phyloP scores from a whole-genome alignment of 2,329 filamentous ascomycete genomes.

The Phaeophleospora eucalypticola region DNA sequence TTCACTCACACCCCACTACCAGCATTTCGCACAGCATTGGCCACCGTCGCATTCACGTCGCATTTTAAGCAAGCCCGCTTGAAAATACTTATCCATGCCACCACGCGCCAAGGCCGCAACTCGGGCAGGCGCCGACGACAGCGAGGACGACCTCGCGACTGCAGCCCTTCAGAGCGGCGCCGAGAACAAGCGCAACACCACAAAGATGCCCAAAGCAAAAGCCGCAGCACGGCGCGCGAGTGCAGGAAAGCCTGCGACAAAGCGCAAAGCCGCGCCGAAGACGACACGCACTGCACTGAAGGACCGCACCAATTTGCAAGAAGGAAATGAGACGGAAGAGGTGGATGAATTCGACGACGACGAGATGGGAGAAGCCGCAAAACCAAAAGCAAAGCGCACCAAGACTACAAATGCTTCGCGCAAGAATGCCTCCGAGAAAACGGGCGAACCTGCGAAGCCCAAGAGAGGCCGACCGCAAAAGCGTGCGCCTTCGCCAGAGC shows the following conservation, averaged over 20 bases:
- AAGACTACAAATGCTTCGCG: slow-evolving; percentile 29
- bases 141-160: slow-evolving; percentile 20
- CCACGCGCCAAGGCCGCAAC: slow-evolving; percentile 14
- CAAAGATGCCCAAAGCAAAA: slow-evolving; percentile 35
- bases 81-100: slow-evolving; percentile 9
- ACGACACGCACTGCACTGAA: slow-evolving; percentile 39
- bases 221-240: slow-evolving; percentile 36
- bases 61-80: not conserved
- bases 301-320: slow-evolving; percentile 36
- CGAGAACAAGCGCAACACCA: slow-evolving; percentile 23
- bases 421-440: slow-evolving; percentile 13
- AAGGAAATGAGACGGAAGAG: slow-evolving; percentile 38
- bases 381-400: slow-evolving; percentile 31
- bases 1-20: not conserved
- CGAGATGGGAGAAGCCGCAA: slow-evolving; percentile 26
- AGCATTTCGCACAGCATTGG: not conserved
- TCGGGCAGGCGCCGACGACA: slow-evolving; percentile 15
- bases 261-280: slow-evolving; percentile 37
- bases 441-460: slow-evolving; percentile 15
- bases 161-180: slow-evolving; percentile 11
- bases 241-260: slow-evolving; percentile 34
- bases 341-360: slow-evolving; percentile 43
- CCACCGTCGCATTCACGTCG: not conserved
- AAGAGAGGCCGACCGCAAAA: slow-evolving; percentile 28
- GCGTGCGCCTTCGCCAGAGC: slow-evolving; percentile 33